Evolutionary conservation across 2,329 filamentous ascomycete genomes (phyloP), one percentile per base, ranked within the genome.

Genomic region (Clonostachys rhizophaga): DNA sequence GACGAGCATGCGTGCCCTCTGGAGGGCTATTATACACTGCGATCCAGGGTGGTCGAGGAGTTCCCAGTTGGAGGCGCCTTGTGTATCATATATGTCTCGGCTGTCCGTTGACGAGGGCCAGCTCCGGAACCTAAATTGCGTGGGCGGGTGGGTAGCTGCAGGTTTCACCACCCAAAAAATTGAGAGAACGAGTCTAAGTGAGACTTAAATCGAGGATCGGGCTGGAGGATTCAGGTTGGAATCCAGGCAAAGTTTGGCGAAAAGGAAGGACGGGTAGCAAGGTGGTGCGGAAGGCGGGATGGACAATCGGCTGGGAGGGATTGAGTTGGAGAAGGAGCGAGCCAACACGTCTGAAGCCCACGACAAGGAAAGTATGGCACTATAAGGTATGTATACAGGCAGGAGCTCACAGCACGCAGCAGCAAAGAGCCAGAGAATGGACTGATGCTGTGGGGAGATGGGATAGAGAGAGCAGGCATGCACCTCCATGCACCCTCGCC

Each of bases 1-100:
- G 47, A 48, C 47, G 47, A 48, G 47, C 35, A 18, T 16, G 40
- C 47, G 47, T 48, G 47, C 47, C 47, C 47, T 48, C 47, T 48
- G 47, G 42, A 13, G 14, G 14, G 34, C 16, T 20, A 39, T 37
- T 45, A 30, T 16, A 30, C 12, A 14, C 20, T 12, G 18, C n/a
- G 35, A 33, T 47, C 44, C 44, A 46, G 44, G 39, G 18, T 46
- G 44, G 14, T n/a, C 16, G 16, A 34, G 24, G 24, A 3, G 24
- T 18, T 16, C 34, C 42, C 42, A 44, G 30, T 35, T 18, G 24
- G 24, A 30, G 8, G 24, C 24, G 24, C 24, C 9, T 30, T 30
- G 24, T 30, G 24, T 30, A 30, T 30, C 24, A 30, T 30, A 30
- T 30, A 30, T 30, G 24, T 30, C 24, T 30, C 24, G 24, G 24